These are phyloP conservation scores for Olyra latifolia DNA, from an alignment of 176 grass and related monocot genomes.

Conservation along the genomic window DNA sequence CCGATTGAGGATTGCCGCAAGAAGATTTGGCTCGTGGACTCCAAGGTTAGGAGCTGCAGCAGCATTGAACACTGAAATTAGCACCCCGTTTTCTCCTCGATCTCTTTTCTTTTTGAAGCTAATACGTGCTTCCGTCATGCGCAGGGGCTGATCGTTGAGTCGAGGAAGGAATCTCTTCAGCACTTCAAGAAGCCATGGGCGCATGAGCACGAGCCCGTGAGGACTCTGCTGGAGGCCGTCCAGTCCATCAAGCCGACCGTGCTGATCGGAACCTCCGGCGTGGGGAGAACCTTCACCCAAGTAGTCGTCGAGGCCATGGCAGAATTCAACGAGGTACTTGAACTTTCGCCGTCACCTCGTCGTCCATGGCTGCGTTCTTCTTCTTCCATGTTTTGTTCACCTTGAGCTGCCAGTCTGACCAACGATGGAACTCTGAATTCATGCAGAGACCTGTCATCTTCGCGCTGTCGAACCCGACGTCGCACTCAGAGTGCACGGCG, in stretches of 20 bases:
- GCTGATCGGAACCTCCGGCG: conserved; percentile 94
- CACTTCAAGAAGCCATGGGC: conserved; percentile 97
- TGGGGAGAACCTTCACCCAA: conserved; percentile 76
- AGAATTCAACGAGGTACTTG: conserved; percentile 63
- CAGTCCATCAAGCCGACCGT: conserved; percentile 85
- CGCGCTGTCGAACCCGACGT: conserved; percentile 94
- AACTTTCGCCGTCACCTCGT: neutral
- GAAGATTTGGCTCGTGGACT: conserved; percentile 98
- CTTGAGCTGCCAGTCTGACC: neutral
- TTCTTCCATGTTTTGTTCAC: neutral
- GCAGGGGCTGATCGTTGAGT: conserved; percentile 83
- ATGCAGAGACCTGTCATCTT: conserved; percentile 79
- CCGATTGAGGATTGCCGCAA: conserved; percentile 79
- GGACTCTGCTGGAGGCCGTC: conserved; percentile 80
- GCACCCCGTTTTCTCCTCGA: neutral
- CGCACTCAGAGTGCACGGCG: conserved; percentile 95
- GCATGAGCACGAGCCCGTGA: conserved; percentile 73
- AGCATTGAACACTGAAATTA: neutral
- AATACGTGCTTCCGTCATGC: neutral
- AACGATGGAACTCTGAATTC: neutral
- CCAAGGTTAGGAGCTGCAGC: conserved; percentile 51
- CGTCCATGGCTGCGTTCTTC: neutral
- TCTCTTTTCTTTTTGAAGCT: neutral
- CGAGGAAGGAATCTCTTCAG: conserved; percentile 74
- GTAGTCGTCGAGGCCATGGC: conserved; percentile 89